phyloP scores from a whole-genome alignment of 306 rosid genomes.

The Vigna hirtella region DNA sequence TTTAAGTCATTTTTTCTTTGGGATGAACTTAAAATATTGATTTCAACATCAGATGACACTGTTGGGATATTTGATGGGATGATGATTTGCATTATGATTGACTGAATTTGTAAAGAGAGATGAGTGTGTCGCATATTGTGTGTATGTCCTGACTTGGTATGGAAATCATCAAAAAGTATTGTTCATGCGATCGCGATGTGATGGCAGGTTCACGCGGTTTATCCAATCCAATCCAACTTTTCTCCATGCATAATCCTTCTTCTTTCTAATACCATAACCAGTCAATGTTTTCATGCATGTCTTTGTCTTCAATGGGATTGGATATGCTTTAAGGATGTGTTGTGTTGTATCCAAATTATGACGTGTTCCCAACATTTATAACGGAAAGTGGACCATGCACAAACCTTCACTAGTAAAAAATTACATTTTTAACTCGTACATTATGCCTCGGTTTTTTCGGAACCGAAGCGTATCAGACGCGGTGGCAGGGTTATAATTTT shows the following conservation, averaged over 20 bases:
- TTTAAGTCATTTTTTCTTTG: too few relatives aligned
- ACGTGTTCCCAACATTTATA: not conserved
- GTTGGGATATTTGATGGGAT: not conserved
- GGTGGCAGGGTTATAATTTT: too few relatives aligned
- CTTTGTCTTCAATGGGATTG: not conserved
- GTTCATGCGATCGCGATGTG: not conserved
- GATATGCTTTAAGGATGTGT: not conserved
- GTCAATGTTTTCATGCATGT: not conserved
- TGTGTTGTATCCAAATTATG: not conserved
- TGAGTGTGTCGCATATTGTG: not conserved
- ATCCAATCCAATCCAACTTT: slow-evolving; percentile 25
- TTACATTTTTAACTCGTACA: too few relatives aligned
- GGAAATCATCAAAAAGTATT: not conserved
- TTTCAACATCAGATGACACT: slow-evolving; percentile 9
- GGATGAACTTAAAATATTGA: not conserved
- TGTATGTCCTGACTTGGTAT: not conserved
- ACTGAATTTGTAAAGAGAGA: not conserved
- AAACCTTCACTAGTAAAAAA: too few relatives aligned
- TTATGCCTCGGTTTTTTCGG: too few relatives aligned
- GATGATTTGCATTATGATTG: not conserved
- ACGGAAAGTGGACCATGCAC: not conserved
- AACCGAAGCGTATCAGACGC: too few relatives aligned
- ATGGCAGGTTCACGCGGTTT: slow-evolving; percentile 35
- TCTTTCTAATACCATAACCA: not conserved
- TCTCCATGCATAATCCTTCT: not conserved